These are phyloP conservation scores for Telfairia occidentalis DNA, from an alignment of 331 rosid genomes.

Conservation along the genomic window DNA sequence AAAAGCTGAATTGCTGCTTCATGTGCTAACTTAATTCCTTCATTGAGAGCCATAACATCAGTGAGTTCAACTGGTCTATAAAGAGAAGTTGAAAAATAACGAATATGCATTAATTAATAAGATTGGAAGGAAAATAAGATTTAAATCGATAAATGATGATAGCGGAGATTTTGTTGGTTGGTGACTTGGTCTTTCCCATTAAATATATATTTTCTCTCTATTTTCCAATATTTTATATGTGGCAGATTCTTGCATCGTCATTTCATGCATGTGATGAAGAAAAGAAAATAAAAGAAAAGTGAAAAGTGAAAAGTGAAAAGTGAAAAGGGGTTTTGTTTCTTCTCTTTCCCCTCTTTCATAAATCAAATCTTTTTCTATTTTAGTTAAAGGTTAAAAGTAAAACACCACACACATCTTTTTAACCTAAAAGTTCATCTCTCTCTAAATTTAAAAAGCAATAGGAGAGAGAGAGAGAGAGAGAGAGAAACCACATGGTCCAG, in stretches of 20 bases:
- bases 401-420: background rate
- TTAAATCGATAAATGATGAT: too few species aligned
- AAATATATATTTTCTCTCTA: too few species aligned
- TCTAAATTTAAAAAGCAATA: background rate
- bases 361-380: background rate
- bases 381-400: constrained; percentile 1
- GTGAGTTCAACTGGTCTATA: too few species aligned
- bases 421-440: constrained; percentile 4
- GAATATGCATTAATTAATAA: too few species aligned
- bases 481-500: background rate
- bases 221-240: background rate
- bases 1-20: too few species aligned
- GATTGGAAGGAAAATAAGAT: too few species aligned
- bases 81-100: too few species aligned
- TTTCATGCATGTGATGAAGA: background rate
- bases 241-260: background rate
- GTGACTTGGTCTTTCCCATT: too few species aligned
- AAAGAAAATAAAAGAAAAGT: background rate
- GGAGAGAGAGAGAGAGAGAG: background rate
- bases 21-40: too few species aligned
- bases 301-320: too few species aligned
- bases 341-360: background rate
- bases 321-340: background rate
- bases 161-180: too few species aligned
- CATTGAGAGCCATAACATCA: too few species aligned